Conservation (phyloP, 1,139 yeast species). For the Taphrina pruni region DNA sequence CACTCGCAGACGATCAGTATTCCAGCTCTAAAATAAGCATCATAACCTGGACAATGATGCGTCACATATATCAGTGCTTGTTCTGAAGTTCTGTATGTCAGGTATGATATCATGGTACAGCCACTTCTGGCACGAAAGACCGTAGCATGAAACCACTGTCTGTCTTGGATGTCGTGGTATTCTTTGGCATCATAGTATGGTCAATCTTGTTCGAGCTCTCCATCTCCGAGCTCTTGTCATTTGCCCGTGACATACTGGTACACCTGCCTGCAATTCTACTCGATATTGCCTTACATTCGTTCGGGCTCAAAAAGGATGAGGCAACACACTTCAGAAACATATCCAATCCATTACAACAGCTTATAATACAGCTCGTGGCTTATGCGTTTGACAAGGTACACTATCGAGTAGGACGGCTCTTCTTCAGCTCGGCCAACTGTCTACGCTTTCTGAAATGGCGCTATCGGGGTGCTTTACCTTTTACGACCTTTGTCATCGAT, state of each 20-base stretch:
- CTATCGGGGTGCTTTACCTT: neutral
- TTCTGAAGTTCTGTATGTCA: too few species aligned
- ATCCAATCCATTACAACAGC: conserved; percentile 11
- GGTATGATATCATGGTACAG: too few species aligned
- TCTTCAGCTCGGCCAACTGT: conserved; percentile 2
- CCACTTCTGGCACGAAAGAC: neutral
- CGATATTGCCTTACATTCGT: neutral
- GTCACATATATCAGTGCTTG: too few species aligned
- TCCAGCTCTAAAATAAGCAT: too few species aligned
- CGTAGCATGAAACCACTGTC: conserved; percentile 5
- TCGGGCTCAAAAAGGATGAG: neutral
- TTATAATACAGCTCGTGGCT: conserved; percentile 10
- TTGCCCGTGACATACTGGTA: neutral
- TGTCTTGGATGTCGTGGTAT: neutral
- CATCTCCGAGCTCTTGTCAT: neutral
- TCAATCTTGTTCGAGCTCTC: conserved; percentile 7
- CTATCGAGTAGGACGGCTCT: conserved; percentile 9
- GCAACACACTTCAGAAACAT: neutral
- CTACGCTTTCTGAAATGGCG: conserved; percentile 12
- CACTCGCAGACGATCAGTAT: too few species aligned
- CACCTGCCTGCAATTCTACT: conserved; percentile 6
- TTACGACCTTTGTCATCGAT: neutral
- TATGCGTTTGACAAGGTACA: conserved; percentile 11
- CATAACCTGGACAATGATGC: too few species aligned
- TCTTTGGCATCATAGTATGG: conserved; percentile 15